Evolutionary conservation across 1,284 basidiomycete species (phyloP).

Genomic region (Pholiota adiposa): DNA sequence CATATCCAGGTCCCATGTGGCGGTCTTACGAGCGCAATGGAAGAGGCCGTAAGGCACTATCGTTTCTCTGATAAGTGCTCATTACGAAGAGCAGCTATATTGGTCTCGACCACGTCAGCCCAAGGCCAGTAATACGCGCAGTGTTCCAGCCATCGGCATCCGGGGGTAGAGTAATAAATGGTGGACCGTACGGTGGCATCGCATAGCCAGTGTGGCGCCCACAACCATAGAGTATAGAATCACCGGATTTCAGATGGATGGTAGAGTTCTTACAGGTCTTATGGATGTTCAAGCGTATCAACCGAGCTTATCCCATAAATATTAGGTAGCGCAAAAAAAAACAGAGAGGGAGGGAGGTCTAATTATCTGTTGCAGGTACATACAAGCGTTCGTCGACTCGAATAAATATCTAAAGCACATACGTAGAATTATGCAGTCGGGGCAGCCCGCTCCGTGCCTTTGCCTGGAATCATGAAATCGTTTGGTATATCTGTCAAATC

Average conservation of each 20-base stretch:
- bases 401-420: background rate
- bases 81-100: background rate
- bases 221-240: background rate
- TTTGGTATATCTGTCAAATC: background rate
- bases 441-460: too few relatives aligned
- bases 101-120: background rate
- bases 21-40: background rate
- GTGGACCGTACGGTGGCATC: background rate
- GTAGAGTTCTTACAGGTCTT: background rate
- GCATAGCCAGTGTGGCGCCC: background rate
- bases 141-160: background rate
- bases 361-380: background rate
- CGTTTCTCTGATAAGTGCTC: background rate
- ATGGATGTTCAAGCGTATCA: background rate
- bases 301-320: background rate
- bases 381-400: background rate
- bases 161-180: background rate
- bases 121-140: background rate
- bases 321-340: background rate
- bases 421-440: background rate
- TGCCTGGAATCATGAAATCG: background rate
- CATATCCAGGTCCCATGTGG: slow-evolving; percentile 1
- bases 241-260: background rate
- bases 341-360: background rate
- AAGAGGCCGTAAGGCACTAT: background rate